Conservation (phyloP, 2,329 filamentous ascomycete genomes). For the Penicillium capsulatum region DNA sequence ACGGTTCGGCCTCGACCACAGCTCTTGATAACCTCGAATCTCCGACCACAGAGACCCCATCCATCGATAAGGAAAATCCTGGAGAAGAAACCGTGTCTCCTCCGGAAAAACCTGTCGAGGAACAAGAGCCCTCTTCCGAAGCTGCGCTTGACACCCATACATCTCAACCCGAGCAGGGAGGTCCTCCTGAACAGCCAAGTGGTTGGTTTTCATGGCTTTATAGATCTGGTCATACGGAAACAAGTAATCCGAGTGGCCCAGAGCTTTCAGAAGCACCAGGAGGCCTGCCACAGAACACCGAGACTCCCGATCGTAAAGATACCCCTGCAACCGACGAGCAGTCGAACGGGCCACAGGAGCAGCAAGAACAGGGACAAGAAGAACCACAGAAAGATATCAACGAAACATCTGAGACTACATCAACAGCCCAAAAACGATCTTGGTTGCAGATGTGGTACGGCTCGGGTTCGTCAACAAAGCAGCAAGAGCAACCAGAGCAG, state of each 20-base stretch:
- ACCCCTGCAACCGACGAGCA: not conserved
- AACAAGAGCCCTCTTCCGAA: slow-evolving; percentile 15
- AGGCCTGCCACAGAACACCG: slow-evolving; percentile 7
- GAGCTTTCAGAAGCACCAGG: slow-evolving; percentile 15
- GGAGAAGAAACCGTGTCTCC: slow-evolving; percentile 10
- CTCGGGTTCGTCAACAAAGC: slow-evolving; percentile 22
- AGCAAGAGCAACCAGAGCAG: slow-evolving; percentile 18
- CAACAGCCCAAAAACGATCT: slow-evolving; percentile 36
- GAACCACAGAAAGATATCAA: not conserved
- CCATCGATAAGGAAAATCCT: slow-evolving; percentile 19
- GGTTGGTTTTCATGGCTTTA: slow-evolving; percentile 42
- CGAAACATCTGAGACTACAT: slow-evolving; percentile 7
- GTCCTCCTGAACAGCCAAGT: slow-evolving; percentile 18
- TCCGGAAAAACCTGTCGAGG: slow-evolving; percentile 16
- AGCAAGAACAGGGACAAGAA: slow-evolving; percentile 12
- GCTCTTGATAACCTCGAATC: slow-evolving; percentile 20
- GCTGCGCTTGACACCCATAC: slow-evolving; percentile 11
- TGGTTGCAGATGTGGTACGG: slow-evolving; percentile 47
- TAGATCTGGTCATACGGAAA: slow-evolving; percentile 16
- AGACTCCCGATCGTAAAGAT: not conserved
- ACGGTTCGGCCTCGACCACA: slow-evolving; percentile 34
- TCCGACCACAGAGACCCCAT: slow-evolving; percentile 9
- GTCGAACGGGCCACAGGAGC: slow-evolving; percentile 10
- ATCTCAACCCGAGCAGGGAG: slow-evolving; percentile 11
- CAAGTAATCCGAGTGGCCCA: slow-evolving; percentile 7